Evolutionary conservation across 305 asterid genomes (phyloP), one percentile per base, ranked within the genome.

Genomic region (Euphrasia arctica): DNA sequence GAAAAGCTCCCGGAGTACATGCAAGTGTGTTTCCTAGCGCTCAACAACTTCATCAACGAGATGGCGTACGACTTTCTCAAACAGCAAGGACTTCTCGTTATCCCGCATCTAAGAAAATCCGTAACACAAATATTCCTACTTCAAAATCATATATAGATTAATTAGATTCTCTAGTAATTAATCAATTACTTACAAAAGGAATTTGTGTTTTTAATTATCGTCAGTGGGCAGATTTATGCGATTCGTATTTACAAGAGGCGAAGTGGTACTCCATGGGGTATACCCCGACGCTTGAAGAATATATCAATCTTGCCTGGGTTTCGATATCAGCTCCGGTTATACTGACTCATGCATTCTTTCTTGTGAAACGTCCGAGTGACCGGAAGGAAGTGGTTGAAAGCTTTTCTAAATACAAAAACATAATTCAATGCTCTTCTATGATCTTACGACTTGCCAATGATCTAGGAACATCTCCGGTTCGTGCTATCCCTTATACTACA

Each of bases 181-280:
- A 31, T 2, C 65, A 43, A 18, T 58, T 63, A 55, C 22, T 18
- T 18, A 18, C 22, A 18, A 18, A 18, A 18, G 22, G 22, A 18
- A 18, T 18, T 18, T 18, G 22, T 18, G 22, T 18, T 18, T 18
- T 18, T 18, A 18, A 18, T 18, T 18, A 18, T 18, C 22, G 49
- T 18, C 66, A 79, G 88, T 82, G 86, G 88, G 64, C 27, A 12
- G 81, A 76, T 58, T 36, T 82, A 41, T 70, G 80, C 72, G 36
- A 58, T 49, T 4, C 81, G 32, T 71, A 65, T 70, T 22, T 79
- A 47, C 74, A 49, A 66, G 91, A 78, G 68, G 86, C 88, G 10
- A 58, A 75, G 41, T 82, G 86, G 86, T 78, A 71, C 67, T 36
- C 31, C 50, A 54, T 12, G 48, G 81, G 79, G 1, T 66, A 80